Base-by-base conservation (phyloP, 2,329 filamentous ascomycete species). In the Ilyonectria sp. region DNA sequence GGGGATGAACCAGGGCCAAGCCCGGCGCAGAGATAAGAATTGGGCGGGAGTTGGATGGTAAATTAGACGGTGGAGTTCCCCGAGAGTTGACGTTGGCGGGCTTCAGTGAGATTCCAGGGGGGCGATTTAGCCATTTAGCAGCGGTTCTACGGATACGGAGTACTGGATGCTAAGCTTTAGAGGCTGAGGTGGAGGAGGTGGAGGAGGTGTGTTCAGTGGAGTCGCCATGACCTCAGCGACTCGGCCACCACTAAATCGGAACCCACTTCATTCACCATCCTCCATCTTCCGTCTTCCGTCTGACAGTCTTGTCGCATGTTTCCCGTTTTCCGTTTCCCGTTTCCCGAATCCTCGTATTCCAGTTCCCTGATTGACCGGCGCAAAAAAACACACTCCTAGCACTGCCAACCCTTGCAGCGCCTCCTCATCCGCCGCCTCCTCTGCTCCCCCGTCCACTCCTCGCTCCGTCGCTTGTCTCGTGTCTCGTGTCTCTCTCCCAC, bases 181-280 rank as follows among this genome's bases (percentile, higher is more conserved):
- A 58, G 62, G 49, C 62, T 60, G 62, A 53, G 35, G 61, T 58
- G 61, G 61, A 53, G 59, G 62, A 53, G 35, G 61, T 58, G 61
- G 61, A 53, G 59, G 15, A 6, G 49, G n/a, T 21, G 29, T n/a
- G 50, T 63, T 56, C 55, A 57, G 60, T 55, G 58, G 58, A 43
- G 37, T 46, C 33, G 47, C 13, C 57, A 60, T 60, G 57, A 60
- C 57, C 57, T 60, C 46, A 33, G 43, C 35, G 47, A 43, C 31
- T 52, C 46, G 44, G 60, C 60, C 43, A 43, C 53, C 33, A 33
- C 50, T 35, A 55, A 43, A 19, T 6, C 21, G 44, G 19, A 46
- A 29, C 53, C 26, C 44, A 44, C 37, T 46, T 46, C 47, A 19
- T 31, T 55, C 52, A 21, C 26, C 44, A 49, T 52, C 59, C 15